Evolutionary conservation across 2,329 filamentous ascomycete genomes (phyloP).

Genomic region (Penicillium griseofulvum): DNA sequence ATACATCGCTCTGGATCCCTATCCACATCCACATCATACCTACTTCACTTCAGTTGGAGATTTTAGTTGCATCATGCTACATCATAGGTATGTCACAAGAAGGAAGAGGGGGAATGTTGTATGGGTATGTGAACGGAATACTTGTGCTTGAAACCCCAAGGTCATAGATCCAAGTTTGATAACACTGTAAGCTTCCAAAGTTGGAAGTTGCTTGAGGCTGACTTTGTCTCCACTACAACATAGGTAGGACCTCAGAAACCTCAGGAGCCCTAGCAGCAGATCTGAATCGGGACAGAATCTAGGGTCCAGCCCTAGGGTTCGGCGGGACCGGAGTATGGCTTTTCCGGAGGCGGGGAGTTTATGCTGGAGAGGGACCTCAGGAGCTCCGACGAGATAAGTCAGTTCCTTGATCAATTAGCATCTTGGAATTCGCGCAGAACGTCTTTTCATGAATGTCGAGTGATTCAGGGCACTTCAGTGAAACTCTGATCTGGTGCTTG

Average conservation of each 20-base stretch:
- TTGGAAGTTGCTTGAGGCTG: slow-evolving; percentile 1
- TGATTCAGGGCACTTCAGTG: neutral
- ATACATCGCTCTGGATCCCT: neutral
- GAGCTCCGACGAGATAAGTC: slow-evolving; percentile 5
- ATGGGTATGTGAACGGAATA: neutral
- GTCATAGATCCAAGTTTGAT: slow-evolving; percentile 9
- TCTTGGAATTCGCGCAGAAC: neutral
- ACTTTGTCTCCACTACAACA: slow-evolving; percentile 23
- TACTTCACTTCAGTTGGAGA: neutral
- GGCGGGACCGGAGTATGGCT: slow-evolving; percentile 22
- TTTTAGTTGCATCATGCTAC: slow-evolving; percentile 32
- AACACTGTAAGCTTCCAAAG: neutral
- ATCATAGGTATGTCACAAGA: slow-evolving; percentile 36
- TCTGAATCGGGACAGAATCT: slow-evolving; percentile 11
- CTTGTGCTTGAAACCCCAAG: neutral
- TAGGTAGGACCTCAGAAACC: too few relatives aligned
- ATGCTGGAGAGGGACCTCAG: neutral
- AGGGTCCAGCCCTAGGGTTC: slow-evolving; percentile 34
- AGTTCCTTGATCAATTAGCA: slow-evolving; percentile 5
- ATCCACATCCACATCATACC: neutral
- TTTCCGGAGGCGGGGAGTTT: slow-evolving; percentile 24
- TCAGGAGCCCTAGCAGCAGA: slow-evolving; percentile 23
- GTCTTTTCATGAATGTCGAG: neutral
- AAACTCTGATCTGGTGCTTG: neutral
- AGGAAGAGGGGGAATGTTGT: neutral